phyloP scores from a whole-genome alignment of 2,329 filamentous ascomycete species.

The Phialocephala sp. region DNA sequence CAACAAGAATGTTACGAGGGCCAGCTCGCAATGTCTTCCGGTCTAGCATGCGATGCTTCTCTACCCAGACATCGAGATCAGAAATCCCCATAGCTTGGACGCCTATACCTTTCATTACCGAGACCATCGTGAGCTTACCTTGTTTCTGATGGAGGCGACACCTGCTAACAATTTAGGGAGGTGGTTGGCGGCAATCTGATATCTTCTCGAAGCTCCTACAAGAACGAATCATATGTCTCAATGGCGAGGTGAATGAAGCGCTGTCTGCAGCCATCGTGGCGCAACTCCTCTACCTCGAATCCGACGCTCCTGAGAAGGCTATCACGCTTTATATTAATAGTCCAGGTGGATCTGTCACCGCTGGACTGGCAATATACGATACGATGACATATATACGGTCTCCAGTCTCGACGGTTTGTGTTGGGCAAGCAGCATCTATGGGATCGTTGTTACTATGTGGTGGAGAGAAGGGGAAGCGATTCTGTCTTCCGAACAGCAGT shows the following conservation, averaged over 20 bases:
- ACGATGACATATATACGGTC: slow-evolving; percentile 97
- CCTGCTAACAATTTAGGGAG: slow-evolving; percentile 58
- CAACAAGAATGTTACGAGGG: slow-evolving; percentile 35
- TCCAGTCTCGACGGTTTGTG: slow-evolving; percentile 91
- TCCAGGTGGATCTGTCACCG: slow-evolving; percentile 89
- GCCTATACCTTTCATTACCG: slow-evolving; percentile 59
- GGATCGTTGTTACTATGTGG: slow-evolving; percentile 87
- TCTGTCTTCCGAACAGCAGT: slow-evolving; percentile 87
- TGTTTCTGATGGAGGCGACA: slow-evolving; percentile 34
- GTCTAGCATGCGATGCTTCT: slow-evolving; percentile 34
- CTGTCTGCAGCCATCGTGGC: slow-evolving; percentile 94
- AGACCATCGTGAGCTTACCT: slow-evolving; percentile 58
- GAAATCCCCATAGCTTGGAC: slow-evolving; percentile 45
- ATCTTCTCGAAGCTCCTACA: slow-evolving; percentile 83
- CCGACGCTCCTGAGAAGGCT: slow-evolving; percentile 90
- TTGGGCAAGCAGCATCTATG: slow-evolving; percentile 96
- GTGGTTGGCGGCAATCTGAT: slow-evolving; percentile 77
- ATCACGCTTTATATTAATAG: slow-evolving; percentile 99
- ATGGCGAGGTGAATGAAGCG: slow-evolving; percentile 87
- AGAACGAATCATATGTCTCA: slow-evolving; percentile 93
- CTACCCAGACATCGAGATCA: slow-evolving; percentile 30
- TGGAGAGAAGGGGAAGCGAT: slow-evolving; percentile 83
- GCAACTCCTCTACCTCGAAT: slow-evolving; percentile 96
- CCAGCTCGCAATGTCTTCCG: slow-evolving; percentile 35
- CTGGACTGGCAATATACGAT: slow-evolving; percentile 92